These are phyloP conservation scores for Dipodascus geniculatus DNA, from an alignment of 805 yeast species.

Conservation along the genomic window DNA sequence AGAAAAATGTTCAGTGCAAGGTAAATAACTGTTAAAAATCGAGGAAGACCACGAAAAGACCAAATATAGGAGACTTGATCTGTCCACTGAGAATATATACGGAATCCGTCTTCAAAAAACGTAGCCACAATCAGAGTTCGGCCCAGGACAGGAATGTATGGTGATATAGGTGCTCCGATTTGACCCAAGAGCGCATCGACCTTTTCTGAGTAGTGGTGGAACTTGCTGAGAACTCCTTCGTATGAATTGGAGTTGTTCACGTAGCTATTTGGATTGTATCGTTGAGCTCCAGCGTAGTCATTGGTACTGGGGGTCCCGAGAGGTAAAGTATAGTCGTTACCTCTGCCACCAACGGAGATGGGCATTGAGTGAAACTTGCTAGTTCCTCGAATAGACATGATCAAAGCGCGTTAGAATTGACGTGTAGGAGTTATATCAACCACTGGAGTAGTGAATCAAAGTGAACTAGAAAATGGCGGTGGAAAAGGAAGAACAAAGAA, in stretches of 20 bases:
- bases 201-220: constrained; percentile 16
- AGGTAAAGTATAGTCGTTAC: not conserved
- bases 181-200: constrained; percentile 24
- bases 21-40: constrained; percentile 64
- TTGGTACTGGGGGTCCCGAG: not conserved
- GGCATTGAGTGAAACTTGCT: constrained; percentile 2
- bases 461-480: not conserved
- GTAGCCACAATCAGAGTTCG: constrained; percentile 88
- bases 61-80: constrained; percentile 81
- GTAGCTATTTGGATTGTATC: constrained; percentile 1
- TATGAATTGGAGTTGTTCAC: not conserved
- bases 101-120: constrained; percentile 75
- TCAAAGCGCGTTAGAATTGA: not conserved
- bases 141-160: constrained; percentile 70
- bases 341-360: not conserved
- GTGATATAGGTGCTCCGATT: constrained; percentile 26
- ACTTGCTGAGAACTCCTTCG: constrained; percentile 6
- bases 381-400: constrained; percentile 3
- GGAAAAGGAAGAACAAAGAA: not conserved
- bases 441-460: not conserved
- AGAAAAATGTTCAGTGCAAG: constrained; percentile 48
- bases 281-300: not conserved
- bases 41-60: constrained; percentile 68
- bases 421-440: not conserved
- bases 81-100: constrained; percentile 80